Evolutionary conservation across 192 early-diverging fungal species (phyloP).

Genomic region (Coemansia sp.): DNA sequence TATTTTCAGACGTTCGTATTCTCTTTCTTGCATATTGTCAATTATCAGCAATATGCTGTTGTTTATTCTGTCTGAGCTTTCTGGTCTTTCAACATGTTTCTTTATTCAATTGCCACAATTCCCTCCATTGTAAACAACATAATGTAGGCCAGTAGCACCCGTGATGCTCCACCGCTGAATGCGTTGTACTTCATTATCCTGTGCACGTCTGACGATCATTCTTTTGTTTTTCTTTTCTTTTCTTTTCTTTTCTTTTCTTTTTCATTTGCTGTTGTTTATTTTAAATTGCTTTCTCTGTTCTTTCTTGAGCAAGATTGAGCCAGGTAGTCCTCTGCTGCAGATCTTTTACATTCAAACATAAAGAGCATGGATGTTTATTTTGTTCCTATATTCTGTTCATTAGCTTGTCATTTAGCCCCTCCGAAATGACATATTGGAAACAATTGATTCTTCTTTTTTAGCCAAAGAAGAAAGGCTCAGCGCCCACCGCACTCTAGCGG

Average conservation of each 20-base stretch:
- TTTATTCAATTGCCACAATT: slow-evolving; percentile 9
- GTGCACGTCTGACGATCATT: background rate
- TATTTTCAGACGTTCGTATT: background rate
- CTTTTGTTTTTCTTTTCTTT: background rate
- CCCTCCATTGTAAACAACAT: background rate
- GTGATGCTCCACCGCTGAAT: background rate
- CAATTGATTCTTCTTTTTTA: no score
- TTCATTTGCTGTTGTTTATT: background rate
- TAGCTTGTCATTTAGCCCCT: background rate
- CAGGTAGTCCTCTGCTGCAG: background rate
- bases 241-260: no score
- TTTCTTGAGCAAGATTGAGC: no score
- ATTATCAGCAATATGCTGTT: background rate
- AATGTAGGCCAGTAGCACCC: background rate
- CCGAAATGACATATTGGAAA: no score
- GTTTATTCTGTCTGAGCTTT: background rate
- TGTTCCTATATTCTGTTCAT: background rate
- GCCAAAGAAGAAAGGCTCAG: background rate
- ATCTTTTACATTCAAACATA: background rate
- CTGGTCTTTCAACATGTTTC: no score
- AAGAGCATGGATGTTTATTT: background rate
- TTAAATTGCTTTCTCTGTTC: no score
- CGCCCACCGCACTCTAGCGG: slow-evolving; percentile 14
- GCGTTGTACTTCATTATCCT: background rate
- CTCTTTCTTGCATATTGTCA: background rate